phyloP scores from a whole-genome alignment of 257 asterid species.

The Solanum acaule region DNA sequence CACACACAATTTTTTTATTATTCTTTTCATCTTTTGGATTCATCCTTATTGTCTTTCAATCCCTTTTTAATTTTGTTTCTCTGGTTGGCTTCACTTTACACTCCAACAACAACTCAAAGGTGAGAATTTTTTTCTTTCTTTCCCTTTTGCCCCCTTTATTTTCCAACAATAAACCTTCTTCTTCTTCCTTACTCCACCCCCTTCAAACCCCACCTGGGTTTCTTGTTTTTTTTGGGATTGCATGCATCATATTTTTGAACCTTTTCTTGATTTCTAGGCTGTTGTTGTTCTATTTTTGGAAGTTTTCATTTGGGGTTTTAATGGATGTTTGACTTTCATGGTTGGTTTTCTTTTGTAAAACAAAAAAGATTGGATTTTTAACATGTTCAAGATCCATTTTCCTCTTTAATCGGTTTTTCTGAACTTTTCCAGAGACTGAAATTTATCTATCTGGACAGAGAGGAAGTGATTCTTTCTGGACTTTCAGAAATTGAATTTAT shows the following conservation, averaged over 20 bases:
- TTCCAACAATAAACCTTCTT: neutral
- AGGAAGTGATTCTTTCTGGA: neutral
- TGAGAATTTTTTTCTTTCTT: neutral
- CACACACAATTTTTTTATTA: neutral
- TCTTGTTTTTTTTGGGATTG: conserved; percentile 6
- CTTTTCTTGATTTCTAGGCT: neutral
- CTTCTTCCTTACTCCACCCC: neutral
- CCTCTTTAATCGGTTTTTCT: neutral
- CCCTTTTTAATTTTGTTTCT: neutral
- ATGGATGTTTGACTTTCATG: neutral
- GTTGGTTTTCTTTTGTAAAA: neutral
- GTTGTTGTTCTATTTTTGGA: neutral
- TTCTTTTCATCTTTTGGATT: neutral
- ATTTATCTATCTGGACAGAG: neutral
- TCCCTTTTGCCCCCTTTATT: neutral
- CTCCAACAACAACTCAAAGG: neutral
- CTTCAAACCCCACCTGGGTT: neutral
- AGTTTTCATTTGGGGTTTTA: neutral
- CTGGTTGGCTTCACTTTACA: neutral
- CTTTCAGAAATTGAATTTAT: neutral
- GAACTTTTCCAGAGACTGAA: neutral
- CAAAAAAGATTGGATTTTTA: neutral
- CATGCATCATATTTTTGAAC: neutral
- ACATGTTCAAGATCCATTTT: neutral
- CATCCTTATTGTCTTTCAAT: neutral